Percentiles rank a stretch among this genome's conserved stretches.
These are phyloP conservation scores for Adansonia digitata DNA, from an alignment of 345 rosid genomes.

Conservation along the genomic window DNA sequence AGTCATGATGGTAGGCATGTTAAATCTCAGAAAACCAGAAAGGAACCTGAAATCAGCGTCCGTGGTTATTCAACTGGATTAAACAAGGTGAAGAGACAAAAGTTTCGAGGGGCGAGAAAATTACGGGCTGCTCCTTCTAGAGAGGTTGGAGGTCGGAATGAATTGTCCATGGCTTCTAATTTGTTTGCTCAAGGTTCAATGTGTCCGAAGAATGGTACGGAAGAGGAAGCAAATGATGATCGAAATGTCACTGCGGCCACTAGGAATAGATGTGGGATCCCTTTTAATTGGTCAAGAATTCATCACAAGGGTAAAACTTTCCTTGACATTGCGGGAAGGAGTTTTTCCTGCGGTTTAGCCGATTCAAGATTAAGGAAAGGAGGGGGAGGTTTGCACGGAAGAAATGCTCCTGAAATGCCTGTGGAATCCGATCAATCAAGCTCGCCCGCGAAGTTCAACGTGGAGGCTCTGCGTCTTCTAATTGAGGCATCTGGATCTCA, in stretches of 20 bases:
- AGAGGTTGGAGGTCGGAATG: conserved; percentile 52
- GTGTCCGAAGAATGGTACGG: conserved; percentile 29
- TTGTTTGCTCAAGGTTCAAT: conserved; percentile 46
- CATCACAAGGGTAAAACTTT: conserved; percentile 80
- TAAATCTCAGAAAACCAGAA: conserved; percentile 26
- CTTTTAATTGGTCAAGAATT: conserved; percentile 96
- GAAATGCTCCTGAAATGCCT: conserved; percentile 51
- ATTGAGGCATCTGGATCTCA: conserved; percentile 60
- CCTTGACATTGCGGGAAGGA: conserved; percentile 88
- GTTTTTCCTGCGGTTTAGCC: conserved; percentile 86
- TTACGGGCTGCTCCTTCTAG: conserved; percentile 32
- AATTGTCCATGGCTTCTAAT: conserved; percentile 81
- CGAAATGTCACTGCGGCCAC: conserved; percentile 56
- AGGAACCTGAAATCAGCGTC: conserved; percentile 31
- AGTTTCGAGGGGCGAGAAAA: conserved; percentile 60
- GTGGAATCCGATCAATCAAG: conserved; percentile 54
- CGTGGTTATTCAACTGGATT: conserved; percentile 35
- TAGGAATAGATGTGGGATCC: conserved; percentile 83
- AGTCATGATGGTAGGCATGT: conserved; percentile 51
- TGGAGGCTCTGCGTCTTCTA: conserved; percentile 66
- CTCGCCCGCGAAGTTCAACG: conserved; percentile 44
- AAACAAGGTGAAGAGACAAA: conserved; percentile 53
- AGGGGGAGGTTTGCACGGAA: conserved; percentile 40
- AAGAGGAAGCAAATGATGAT: conserved; percentile 41
- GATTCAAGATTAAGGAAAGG: conserved; percentile 59